Percentiles rank a stretch among this genome's conserved stretches.
Conservation (phyloP, 768 basidiomycete species). For the Clitopilus hobsonii region DNA sequence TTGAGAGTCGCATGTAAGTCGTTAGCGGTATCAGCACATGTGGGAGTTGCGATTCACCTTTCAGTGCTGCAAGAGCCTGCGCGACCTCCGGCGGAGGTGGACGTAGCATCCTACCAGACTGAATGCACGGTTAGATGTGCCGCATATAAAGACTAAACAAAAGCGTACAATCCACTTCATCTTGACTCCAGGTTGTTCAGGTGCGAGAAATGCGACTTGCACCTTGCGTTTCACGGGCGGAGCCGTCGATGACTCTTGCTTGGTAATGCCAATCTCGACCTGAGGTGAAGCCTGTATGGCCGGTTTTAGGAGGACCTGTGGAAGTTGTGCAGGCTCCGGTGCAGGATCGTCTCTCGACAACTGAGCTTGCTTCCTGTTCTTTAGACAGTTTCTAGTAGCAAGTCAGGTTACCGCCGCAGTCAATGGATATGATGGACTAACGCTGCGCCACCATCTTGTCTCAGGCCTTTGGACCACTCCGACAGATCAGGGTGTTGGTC, state of each 20-base stretch:
- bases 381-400: constrained; percentile 36
- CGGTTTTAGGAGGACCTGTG: not conserved
- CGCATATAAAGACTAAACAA: not conserved
- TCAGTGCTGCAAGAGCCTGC: not conserved
- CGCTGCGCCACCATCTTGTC: constrained; percentile 56
- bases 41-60: not conserved
- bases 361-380: constrained; percentile 35
- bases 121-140: not conserved
- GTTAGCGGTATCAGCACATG: not conserved
- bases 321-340: not conserved
- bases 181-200: not conserved
- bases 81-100: not conserved
- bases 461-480: constrained; percentile 55
- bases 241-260: no score
- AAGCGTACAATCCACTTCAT: not conserved
- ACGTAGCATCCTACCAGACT: not conserved
- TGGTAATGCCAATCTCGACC: no score
- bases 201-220: not conserved
- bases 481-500: constrained; percentile 34
- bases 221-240: not conserved
- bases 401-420: not conserved
- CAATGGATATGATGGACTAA: constrained; percentile 26
- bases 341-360: not conserved
- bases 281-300: no score
- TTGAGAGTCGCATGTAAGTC: no score